These are phyloP conservation scores for Colletotrichum sp. DNA, from an alignment of 2,329 filamentous ascomycete genomes.

Conservation along the genomic window DNA sequence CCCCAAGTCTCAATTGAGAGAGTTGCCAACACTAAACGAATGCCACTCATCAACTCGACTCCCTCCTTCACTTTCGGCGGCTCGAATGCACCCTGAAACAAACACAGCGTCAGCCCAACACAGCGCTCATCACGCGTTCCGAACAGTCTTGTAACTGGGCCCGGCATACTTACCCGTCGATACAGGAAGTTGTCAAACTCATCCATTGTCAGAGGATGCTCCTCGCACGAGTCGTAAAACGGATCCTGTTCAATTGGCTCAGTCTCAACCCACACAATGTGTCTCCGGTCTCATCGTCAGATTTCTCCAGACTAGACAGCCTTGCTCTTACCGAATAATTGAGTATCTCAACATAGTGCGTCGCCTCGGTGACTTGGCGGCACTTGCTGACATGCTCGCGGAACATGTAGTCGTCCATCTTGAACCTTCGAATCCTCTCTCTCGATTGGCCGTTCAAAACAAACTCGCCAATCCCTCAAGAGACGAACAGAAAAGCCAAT, in stretches of 20 bases:
- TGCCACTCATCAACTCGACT: conserved; percentile 52
- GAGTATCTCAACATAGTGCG: conserved; percentile 62
- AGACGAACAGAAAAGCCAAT: background rate
- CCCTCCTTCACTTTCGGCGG: conserved; percentile 47
- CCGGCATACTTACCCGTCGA: conserved; percentile 45
- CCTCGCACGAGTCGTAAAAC: conserved; percentile 52
- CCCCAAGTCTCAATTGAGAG: background rate
- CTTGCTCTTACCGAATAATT: conserved; percentile 58
- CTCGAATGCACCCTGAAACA: conserved; percentile 57
- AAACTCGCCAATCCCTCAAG: background rate
- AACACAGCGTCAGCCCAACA: conserved; percentile 11
- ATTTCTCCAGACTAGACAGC: background rate
- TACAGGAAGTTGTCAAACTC: conserved; percentile 65
- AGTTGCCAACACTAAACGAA: conserved; percentile 58
- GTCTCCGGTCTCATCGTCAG: background rate
- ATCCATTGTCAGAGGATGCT: conserved; percentile 55
- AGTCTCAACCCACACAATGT: background rate
- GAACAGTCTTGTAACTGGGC: background rate
- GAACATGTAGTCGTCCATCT: conserved; percentile 67
- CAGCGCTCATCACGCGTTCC: background rate
- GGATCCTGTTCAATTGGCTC: conserved; percentile 45
- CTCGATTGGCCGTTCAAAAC: conserved; percentile 4
- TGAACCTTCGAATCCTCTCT: conserved; percentile 12
- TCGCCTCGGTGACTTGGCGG: conserved; percentile 54
- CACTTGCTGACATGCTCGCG: conserved; percentile 51